Base-by-base conservation (phyloP, 73 alveolate species). In the Chromera velia region DNA sequence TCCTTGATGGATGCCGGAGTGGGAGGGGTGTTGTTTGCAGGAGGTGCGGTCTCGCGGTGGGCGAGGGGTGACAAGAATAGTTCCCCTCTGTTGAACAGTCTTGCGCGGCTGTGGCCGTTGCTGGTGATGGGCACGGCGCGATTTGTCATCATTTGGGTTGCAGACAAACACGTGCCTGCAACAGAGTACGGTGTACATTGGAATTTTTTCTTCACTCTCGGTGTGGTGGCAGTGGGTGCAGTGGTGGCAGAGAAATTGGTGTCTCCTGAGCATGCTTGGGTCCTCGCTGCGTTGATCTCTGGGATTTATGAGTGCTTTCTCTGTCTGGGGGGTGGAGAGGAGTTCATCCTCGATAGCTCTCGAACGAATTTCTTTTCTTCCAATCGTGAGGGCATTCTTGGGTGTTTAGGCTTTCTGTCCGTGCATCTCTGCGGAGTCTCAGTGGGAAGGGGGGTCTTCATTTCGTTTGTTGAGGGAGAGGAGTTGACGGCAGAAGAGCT, bases 121-220 rank as follows among this genome's bases (percentile, higher is more conserved):
- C 30, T 75, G 17, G 64, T 74, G 30, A n/a, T 72, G 0, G 94
- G 90, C 9, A 33, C 70, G 31, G 45, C 48, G 55, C 66, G 88
- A 29, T 30, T 85, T 4, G 0, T 75, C 72, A 31, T 82, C 19
- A 73, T 70, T 24, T 55, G 62, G 63, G 70, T 32, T 19, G 40
- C 71, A 0, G 72, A 84, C 73, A 81, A 84, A 72, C 73, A 84
- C 77, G 91, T 80, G 48, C 91, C 79, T 49, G 89, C 81, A 33
- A 84, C 90, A 0, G 94, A 88, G 67, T 88, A 84, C 72, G 94
- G 94, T 28, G 85, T 82, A 19, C 94, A 88, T 34, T 88, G 94
- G 91, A 88, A 88, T 46, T 88, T 88, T 78, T 88, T 81, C 65
- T 70, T 63, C 47, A 83, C 91, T 28, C 46, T 88, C 62, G 48